Evolutionary conservation across 179 eudicot genomes (phyloP).

Genomic region (Nepenthes alata): DNA sequence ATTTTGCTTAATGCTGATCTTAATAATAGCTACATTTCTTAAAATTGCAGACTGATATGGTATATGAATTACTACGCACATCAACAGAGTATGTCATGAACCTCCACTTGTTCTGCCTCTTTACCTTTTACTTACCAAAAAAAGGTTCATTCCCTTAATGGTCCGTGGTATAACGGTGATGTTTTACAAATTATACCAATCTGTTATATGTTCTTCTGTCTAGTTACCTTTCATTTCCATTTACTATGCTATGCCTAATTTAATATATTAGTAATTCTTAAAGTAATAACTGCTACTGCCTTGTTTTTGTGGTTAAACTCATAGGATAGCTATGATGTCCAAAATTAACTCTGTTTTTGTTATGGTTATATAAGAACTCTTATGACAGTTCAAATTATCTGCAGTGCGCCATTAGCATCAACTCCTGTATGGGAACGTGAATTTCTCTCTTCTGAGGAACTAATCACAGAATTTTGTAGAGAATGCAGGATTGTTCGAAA

Average conservation of each 20-base stretch:
- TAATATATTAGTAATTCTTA: no score
- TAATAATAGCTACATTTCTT: slow-evolving; percentile 16
- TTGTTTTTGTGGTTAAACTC: not conserved
- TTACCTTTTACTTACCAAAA: not conserved
- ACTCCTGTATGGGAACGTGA: slow-evolving; percentile 97
- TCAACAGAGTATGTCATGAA: slow-evolving; percentile 78
- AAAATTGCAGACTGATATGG: slow-evolving; percentile 89
- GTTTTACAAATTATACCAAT: not conserved
- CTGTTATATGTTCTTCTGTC: not conserved
- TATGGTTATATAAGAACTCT: slow-evolving; percentile 1
- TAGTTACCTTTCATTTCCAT: no score
- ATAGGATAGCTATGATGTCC: no score
- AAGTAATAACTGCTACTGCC: not conserved
- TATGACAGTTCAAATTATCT: slow-evolving; percentile 14
- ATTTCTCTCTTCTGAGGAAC: slow-evolving; percentile 81
- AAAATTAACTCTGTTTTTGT: not conserved
- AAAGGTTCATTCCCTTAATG: no score
- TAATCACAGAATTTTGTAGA: slow-evolving; percentile 96
- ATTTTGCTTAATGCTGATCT: slow-evolving; percentile 2
- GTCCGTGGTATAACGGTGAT: no score
- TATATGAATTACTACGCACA: slow-evolving; percentile 90
- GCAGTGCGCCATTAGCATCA: slow-evolving; percentile 93
- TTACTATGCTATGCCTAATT: no score
- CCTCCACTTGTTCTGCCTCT: not conserved
- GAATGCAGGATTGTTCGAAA: slow-evolving; percentile 96